Conservation (phyloP, 371 early-diverging fungal species). For the Coemansia sp. region DNA sequence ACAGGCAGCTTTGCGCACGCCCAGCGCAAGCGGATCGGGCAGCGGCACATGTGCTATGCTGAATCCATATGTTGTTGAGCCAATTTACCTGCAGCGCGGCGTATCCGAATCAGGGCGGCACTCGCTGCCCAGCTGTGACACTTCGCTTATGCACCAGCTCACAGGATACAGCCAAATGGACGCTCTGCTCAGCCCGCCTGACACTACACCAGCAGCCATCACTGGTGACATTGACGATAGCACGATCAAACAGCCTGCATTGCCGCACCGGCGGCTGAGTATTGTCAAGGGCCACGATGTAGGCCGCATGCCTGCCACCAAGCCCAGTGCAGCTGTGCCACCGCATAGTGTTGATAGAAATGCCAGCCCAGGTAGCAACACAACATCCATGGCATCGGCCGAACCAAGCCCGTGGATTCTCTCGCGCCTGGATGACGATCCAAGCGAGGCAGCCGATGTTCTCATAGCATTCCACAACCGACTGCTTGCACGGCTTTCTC, state of each 20-base stretch:
- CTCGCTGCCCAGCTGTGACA: conserved; percentile 2
- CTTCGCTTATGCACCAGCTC: conserved; percentile 14
- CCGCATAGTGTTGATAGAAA: neutral
- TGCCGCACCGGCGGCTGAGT: conserved; percentile 33
- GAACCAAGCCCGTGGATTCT: conserved; percentile 22
- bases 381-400: neutral
- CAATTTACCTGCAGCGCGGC: conserved; percentile 36
- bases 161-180: conserved; percentile 1
- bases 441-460: conserved; percentile 14
- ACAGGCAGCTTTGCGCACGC: neutral
- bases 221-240: neutral
- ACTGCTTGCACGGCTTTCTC: conserved; percentile 19
- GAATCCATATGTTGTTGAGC: conserved; percentile 17
- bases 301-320: conserved; percentile 1
- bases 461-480: conserved; percentile 25
- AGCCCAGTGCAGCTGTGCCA: neutral
- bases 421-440: conserved; percentile 13
- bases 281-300: conserved; percentile 32
- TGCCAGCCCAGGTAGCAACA: neutral
- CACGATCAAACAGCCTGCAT: neutral
- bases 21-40: neutral
- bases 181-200: neutral
- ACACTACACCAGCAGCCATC: neutral
- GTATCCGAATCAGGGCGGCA: conserved; percentile 37
- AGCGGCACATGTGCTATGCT: conserved; percentile 8